phyloP scores from a whole-genome alignment of 768 basidiomycete genomes.

The Hydnum rufescens region DNA sequence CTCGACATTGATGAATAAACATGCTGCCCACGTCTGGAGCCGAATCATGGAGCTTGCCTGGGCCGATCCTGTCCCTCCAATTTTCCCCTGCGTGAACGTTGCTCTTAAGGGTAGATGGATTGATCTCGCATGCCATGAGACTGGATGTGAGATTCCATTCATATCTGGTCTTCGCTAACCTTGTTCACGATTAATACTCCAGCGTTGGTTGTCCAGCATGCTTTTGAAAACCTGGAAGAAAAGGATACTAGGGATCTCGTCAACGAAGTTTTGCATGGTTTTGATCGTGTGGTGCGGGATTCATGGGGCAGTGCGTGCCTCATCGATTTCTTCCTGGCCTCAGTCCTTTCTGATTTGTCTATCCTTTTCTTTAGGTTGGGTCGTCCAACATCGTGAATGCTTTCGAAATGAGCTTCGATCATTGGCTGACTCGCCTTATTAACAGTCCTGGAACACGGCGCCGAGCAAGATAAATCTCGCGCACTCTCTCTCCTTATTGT shows the following conservation, averaged over 20 bases:
- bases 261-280: slow-evolving; percentile 17
- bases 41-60: slow-evolving; percentile 83
- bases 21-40: slow-evolving; percentile 84
- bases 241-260: slow-evolving; percentile 10
- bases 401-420: background rate
- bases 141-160: slow-evolving; percentile 50
- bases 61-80: slow-evolving; percentile 73
- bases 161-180: background rate
- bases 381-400: slow-evolving; percentile 5
- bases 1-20: slow-evolving; percentile 73
- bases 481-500: slow-evolving; percentile 58
- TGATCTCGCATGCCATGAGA: slow-evolving; percentile 74
- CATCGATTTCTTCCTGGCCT: background rate
- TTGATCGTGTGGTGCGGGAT: slow-evolving; percentile 61
- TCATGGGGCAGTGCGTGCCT: slow-evolving; percentile 47
- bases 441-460: slow-evolving; percentile 69
- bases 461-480: slow-evolving; percentile 49
- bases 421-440: background rate
- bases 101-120: slow-evolving; percentile 82
- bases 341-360: background rate
- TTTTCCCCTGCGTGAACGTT: slow-evolving; percentile 76
- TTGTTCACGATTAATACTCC: background rate
- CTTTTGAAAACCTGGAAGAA: slow-evolving; percentile 13
- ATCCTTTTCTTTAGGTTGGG: slow-evolving; percentile 3
- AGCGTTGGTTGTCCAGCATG: slow-evolving; percentile 12